A percentile compares a stretch with the other conserved stretches of the same genome.
phyloP scores from a whole-genome alignment of 495 filamentous ascomycete species.

The Melanomma pulvis-pyrius region DNA sequence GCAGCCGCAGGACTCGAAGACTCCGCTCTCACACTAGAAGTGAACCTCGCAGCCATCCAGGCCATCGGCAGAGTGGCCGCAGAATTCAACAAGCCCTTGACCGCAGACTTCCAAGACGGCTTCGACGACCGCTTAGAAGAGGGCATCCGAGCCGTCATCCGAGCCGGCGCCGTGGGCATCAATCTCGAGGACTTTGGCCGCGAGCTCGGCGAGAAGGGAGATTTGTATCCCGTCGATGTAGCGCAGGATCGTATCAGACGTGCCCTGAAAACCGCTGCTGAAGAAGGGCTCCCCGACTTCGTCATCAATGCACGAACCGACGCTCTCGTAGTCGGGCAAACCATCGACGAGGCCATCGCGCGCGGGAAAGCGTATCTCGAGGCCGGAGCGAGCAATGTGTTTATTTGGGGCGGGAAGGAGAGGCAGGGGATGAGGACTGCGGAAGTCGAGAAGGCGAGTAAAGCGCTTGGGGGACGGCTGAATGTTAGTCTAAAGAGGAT shows the following conservation, averaged over 20 bases:
- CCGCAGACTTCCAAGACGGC: conserved; percentile 35
- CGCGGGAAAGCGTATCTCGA: conserved; percentile 35
- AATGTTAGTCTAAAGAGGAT: conserved; percentile 33
- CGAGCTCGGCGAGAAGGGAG: conserved; percentile 16
- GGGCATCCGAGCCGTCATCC: conserved; percentile 12
- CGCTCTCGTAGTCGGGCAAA: conserved; percentile 20
- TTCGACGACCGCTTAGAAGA: conserved; percentile 33
- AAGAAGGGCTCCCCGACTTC: conserved; percentile 35
- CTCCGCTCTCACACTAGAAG: conserved; percentile 47
- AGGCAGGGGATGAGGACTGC: conserved; percentile 24
- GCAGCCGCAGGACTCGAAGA: conserved; percentile 49
- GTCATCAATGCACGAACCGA: conserved; percentile 35
- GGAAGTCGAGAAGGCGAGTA: conserved; percentile 25
- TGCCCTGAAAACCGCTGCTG: conserved; percentile 17
- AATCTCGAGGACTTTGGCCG: conserved; percentile 36
- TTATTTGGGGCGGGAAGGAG: conserved; percentile 33
- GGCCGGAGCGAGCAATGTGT: conserved; percentile 34
- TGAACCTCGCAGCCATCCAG: conserved; percentile 42
- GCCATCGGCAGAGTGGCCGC: conserved; percentile 15
- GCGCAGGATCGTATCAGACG: conserved; percentile 20
- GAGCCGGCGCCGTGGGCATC: conserved; percentile 23
- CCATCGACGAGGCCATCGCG: conserved; percentile 27
- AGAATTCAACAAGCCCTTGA: conserved; percentile 24
- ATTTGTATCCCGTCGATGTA: conserved; percentile 4
- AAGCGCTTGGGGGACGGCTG: conserved; percentile 33